Evolutionary conservation across 352 stramenopile genomes (phyloP).

Genomic region (Elongisporangium senticosum): DNA sequence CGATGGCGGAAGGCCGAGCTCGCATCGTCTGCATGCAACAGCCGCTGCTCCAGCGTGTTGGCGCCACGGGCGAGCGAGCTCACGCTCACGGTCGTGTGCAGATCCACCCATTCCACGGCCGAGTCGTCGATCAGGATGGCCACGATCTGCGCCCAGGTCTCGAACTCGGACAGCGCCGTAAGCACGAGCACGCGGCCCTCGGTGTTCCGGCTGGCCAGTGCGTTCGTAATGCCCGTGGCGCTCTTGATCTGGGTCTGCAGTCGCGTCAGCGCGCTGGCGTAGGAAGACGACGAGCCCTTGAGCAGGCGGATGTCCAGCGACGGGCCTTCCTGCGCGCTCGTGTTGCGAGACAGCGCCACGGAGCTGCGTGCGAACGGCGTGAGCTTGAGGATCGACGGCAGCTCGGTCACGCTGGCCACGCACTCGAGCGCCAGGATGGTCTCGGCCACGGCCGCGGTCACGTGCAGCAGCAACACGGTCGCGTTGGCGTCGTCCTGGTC

Average conservation of each 20-base stretch:
- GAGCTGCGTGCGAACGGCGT: constrained; percentile 66
- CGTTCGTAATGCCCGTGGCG: constrained; percentile 46
- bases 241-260: constrained; percentile 21
- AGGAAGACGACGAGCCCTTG: constrained; percentile 23
- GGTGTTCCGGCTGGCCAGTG: constrained; percentile 15
- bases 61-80: constrained; percentile 23
- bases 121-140: constrained; percentile 47
- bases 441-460: constrained; percentile 35
- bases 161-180: constrained; percentile 44
- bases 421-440: constrained; percentile 40
- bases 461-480: constrained; percentile 57
- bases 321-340: constrained; percentile 21
- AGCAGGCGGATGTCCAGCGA: constrained; percentile 42
- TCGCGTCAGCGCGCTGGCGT: constrained; percentile 12
- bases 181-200: constrained; percentile 29
- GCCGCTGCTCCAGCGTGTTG: constrained; percentile 30
- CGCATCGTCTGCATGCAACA: constrained; percentile 13
- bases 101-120: constrained; percentile 70
- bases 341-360: constrained; percentile 22
- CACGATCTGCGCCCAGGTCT: constrained; percentile 45
- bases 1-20: background rate
- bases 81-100: constrained; percentile 37
- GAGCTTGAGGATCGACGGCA: constrained; percentile 67
- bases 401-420: constrained; percentile 37
- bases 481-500: constrained; percentile 31